A percentile compares a stretch with the other conserved stretches of the same genome.
These are phyloP conservation scores for Curvularia spicifera DNA, from an alignment of 2,329 filamentous ascomycete genomes.

Conservation along the genomic window DNA sequence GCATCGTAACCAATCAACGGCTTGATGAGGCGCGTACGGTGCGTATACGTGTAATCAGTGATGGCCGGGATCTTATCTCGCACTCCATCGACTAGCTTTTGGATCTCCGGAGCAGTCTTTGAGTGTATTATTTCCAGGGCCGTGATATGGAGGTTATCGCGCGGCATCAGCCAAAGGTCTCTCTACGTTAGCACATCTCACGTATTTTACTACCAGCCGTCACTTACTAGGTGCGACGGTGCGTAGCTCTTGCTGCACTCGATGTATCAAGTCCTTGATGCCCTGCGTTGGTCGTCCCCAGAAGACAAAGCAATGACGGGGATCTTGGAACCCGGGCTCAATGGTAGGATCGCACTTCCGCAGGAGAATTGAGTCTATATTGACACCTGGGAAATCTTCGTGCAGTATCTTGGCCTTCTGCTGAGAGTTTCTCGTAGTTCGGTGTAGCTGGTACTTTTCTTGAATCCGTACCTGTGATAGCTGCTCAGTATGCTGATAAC, in stretches of 20 bases:
- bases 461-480: slow-evolving; percentile 68
- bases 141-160: slow-evolving; percentile 80
- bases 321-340: slow-evolving; percentile 74
- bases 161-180: slow-evolving; percentile 89
- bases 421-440: slow-evolving; percentile 74
- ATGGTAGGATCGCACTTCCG: slow-evolving; percentile 69
- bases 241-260: slow-evolving; percentile 71
- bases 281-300: slow-evolving; percentile 83
- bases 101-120: slow-evolving; percentile 72
- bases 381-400: slow-evolving; percentile 70
- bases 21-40: slow-evolving; percentile 78
- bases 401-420: slow-evolving; percentile 77
- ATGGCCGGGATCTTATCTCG: slow-evolving; percentile 64
- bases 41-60: slow-evolving; percentile 68
- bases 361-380: slow-evolving; percentile 76
- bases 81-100: slow-evolving; percentile 65
- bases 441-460: slow-evolving; percentile 74
- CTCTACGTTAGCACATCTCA: slow-evolving; percentile 11
- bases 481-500: background rate
- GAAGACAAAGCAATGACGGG: slow-evolving; percentile 81
- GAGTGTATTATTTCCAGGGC: slow-evolving; percentile 85
- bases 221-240: slow-evolving; percentile 71
- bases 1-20: slow-evolving; percentile 85
- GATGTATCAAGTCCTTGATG: slow-evolving; percentile 69
- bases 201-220: background rate